Evolutionary conservation across 2,329 filamentous ascomycete genomes (phyloP), one percentile per base, ranked within the genome.

Genomic region (Pseudogymnoascus sp.): DNA sequence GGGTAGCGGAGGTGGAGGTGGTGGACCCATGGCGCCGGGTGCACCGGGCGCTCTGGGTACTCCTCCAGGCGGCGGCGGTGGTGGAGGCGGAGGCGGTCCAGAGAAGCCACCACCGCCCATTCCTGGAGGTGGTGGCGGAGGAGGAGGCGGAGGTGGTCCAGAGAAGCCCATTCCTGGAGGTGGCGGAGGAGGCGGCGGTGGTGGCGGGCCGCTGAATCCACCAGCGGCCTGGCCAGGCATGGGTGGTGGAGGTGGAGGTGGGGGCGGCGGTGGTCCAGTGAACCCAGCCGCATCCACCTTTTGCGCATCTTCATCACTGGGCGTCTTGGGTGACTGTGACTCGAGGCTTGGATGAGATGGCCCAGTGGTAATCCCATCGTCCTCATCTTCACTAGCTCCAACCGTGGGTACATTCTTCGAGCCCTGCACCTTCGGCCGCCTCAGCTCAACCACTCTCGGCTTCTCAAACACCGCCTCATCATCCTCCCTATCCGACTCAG

Each of bases 371-470:
- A 88, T 80, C 62, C 85, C 86, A 69, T 89, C 88, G 42, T 76
- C 77, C 62, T 73, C 72, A 61, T 74, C 72, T 64, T 76, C 73
- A 63, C 71, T 75, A 37, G 69, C 73, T 62, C 69, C 92, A 89
- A 72, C 88, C 90, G 11, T 3, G 3, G 50, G 50, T n/a, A 56
- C 23, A 21, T n/a, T 33, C 50, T 56, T 56, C 23, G 50, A 31
- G 40, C 40, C 81, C 69, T 85, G 77, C 35, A 81, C 77, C 10
- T 72, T 74, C 10, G 91, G 91, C 66, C 91, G 84, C 73, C 85
- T 88, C 76, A 93, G 85, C 74, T 95, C 84, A 64, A 96, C 84
- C 60, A 96, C 78, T 63, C 88, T 84, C 40, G 93, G 90, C 75
- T 88, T 93, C 38, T 88, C 86, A 59, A 84, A 82, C 33, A 78